Conservation (phyloP, 805 yeast species). For the Saturnispora saitoi region DNA sequence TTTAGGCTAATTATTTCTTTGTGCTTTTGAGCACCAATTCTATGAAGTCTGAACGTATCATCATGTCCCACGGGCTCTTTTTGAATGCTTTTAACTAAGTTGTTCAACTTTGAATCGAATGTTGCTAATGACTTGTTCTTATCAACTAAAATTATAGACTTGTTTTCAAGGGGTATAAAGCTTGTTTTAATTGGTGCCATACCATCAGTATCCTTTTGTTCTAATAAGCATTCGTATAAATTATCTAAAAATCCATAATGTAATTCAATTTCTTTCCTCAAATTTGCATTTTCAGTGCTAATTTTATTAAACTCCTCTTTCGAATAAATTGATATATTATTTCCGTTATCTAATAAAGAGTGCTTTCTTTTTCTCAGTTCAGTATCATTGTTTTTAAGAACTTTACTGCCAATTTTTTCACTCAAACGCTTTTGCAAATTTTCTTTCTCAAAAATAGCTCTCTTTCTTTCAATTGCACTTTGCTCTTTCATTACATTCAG, state of each 20-base stretch:
- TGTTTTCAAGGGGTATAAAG: conserved; percentile 13
- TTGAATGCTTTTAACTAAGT: conserved; percentile 16
- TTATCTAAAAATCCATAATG: conserved; percentile 8
- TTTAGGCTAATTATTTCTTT: conserved; percentile 18
- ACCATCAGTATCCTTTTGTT: conserved; percentile 12
- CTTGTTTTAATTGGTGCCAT: conserved; percentile 1
- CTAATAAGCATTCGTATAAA: conserved; percentile 12
- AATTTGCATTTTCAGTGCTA: conserved; percentile 1
- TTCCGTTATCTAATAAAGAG: neutral
- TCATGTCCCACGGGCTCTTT: conserved; percentile 15
- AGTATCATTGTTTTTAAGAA: neutral
- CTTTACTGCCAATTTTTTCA: neutral
- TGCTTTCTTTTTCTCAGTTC: neutral
- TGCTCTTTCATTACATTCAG: conserved; percentile 7
- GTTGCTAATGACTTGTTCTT: conserved; percentile 15
- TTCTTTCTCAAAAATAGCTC: conserved; percentile 17
- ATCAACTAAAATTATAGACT: conserved; percentile 10
- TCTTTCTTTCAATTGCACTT: neutral
- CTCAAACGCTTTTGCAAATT: conserved; percentile 7
- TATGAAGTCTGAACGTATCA: conserved; percentile 23
- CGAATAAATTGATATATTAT: neutral
- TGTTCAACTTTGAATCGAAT: conserved; percentile 15
- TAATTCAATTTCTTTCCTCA: conserved; percentile 10
- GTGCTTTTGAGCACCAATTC: conserved; percentile 13
- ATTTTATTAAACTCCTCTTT: neutral